Conservation (phyloP, 805 yeast genomes). For the Zygoascus flipseniorum region DNA sequence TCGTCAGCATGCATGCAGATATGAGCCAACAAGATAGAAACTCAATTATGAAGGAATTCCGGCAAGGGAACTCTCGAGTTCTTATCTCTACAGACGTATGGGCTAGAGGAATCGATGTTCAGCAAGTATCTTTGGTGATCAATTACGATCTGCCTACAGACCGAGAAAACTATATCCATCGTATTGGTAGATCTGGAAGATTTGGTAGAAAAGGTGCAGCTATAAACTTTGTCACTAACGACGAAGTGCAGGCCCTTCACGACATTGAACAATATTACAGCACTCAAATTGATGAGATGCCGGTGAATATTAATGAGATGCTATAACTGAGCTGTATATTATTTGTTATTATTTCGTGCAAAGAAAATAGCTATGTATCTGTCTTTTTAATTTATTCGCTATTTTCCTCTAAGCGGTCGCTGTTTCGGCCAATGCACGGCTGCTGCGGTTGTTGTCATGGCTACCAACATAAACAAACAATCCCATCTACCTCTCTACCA, state of each 20-base stretch:
- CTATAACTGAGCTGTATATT: constrained; percentile 10
- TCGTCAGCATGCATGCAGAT: constrained; percentile 92
- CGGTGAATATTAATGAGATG: constrained; percentile 39
- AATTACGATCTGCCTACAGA: constrained; percentile 88
- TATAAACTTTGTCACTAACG: constrained; percentile 80
- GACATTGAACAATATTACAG: constrained; percentile 86
- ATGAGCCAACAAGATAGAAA: constrained; percentile 93
- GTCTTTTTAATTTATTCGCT: neutral
- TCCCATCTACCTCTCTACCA: neutral
- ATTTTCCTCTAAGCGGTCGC: neutral
- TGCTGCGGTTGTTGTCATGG: neutral
- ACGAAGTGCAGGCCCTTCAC: constrained; percentile 64
- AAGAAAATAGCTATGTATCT: neutral
- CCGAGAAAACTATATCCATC: constrained; percentile 90
- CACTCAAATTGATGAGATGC: constrained; percentile 90
- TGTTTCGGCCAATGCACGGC: neutral
- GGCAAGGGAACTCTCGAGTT: constrained; percentile 89
- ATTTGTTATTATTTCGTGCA: neutral
- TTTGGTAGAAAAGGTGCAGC: constrained; percentile 99
- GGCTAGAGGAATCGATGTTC: constrained; percentile 98
- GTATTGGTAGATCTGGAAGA: constrained; percentile 98
- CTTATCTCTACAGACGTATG: constrained; percentile 89
- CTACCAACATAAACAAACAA: neutral
- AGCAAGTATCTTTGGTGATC: constrained; percentile 90
- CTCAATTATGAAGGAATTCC: constrained; percentile 88